A percentile compares a stretch with the other conserved stretches of the same genome.
phyloP scores from a whole-genome alignment of 2,329 filamentous ascomycete species.

The Colletotrichum chlorophyti region DNA sequence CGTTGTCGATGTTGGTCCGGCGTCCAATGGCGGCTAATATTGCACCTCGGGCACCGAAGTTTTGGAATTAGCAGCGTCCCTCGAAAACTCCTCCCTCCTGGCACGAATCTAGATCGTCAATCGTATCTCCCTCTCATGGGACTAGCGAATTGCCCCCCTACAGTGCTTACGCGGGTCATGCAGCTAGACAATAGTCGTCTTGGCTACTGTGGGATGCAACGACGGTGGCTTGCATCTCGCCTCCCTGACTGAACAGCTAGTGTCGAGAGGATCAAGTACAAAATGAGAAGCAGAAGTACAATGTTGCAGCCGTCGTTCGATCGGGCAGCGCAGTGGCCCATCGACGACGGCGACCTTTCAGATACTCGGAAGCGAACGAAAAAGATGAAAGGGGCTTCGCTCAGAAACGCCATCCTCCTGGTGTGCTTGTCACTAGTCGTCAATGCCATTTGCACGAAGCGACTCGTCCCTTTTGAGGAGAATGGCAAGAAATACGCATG shows the following conservation, averaged over 20 bases:
- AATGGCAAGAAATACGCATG: conserved; percentile 35
- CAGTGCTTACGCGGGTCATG: conserved; percentile 8
- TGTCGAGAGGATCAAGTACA: background rate
- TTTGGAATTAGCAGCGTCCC: too few relatives aligned
- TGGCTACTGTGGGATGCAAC: background rate
- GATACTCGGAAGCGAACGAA: background rate
- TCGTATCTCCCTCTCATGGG: background rate
- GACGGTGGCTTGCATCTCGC: background rate
- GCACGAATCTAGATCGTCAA: background rate
- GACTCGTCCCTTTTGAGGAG: conserved; percentile 14
- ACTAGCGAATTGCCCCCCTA: background rate
- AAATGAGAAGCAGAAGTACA: conserved; percentile 15
- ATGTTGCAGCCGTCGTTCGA: background rate
- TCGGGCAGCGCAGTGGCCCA: background rate
- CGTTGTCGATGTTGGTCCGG: too few relatives aligned
- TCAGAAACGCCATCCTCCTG: background rate
- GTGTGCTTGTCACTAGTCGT: background rate
- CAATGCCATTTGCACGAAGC: background rate
- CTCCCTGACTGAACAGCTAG: background rate
- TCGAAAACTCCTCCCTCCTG: too few relatives aligned
- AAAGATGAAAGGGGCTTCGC: conserved; percentile 7
- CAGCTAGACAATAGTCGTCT: conserved; percentile 1
- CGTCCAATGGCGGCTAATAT: too few relatives aligned
- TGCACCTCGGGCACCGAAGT: too few relatives aligned
- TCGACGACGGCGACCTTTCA: background rate